Evolutionary conservation across 177 flowering plant genomes (phyloP), one percentile per base, ranked within the genome.

Genomic region (Telopea speciosissima): DNA sequence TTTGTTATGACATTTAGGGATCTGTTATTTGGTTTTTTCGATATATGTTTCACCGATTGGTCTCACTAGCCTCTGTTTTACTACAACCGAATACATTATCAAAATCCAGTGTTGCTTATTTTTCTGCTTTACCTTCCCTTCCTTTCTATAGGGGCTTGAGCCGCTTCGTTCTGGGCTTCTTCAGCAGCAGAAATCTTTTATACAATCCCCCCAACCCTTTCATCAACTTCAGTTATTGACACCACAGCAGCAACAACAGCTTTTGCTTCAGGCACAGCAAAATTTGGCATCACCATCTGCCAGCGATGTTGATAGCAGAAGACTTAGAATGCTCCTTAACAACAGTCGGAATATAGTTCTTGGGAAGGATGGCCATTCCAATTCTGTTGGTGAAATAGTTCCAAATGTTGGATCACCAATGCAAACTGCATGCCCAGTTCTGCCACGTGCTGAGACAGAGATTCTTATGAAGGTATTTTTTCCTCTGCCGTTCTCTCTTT

Each of bases 361-460:
- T 63, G 90, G 87, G 14, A 89, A 93, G 78, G 98, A 93, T 76
- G 88, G 88, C 24, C 88, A 83, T 68, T 58, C 89, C 65, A 91
- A 85, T 82, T 84, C 94, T 25, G 85, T 87, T 70, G 91, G 94
- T 5, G 98, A 94, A 76, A 86, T 87, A 68, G 80, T 87, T 72
- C 83, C 90, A 14, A 93, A 88, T 81, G 84, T 89, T 72, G 97
- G 79, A 25, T 76, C 96, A 11, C 84, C 97, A 23, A 72, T 92
- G 79, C 95, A 86, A 79, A 78, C 74, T 76, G 84, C 81, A 59
- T 70, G 74, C 49, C 74, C 87, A 62, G 79, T 68, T 63, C 75
- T 90, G 70, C 87, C 89, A 68, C 92, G 94, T 66, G 85, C 89
- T 28, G 98, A 94, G 61, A 75, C 90, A 23, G 98, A 94, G 17